Percentiles rank a stretch among this genome's conserved stretches.
These are phyloP conservation scores for Paulownia fortunei DNA, from an alignment of 257 asterid genomes.

Conservation along the genomic window DNA sequence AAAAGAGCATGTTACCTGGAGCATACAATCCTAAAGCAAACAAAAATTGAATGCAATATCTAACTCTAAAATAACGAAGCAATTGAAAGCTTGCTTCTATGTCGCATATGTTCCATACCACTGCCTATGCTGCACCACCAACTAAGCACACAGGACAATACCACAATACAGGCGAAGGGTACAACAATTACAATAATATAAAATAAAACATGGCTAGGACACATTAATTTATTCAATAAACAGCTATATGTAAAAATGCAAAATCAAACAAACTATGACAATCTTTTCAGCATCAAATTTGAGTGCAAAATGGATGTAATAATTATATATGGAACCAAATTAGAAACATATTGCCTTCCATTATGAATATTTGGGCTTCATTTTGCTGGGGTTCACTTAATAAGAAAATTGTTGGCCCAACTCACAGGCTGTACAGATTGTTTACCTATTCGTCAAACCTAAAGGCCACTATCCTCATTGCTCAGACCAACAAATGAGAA, in stretches of 20 bases:
- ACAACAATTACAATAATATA: not conserved
- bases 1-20: not conserved
- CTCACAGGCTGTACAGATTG: not conserved
- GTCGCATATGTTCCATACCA: not conserved
- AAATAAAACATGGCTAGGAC: not conserved
- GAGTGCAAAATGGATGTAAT: not conserved
- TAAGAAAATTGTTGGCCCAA: not conserved
- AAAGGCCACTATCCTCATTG: not conserved
- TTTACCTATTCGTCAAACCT: not conserved
- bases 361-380: not conserved
- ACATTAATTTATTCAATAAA: not conserved
- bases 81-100: not conserved
- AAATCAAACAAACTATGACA: not conserved
- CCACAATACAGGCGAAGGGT: not conserved
- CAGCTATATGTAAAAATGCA: not conserved
- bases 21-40: slow-evolving; percentile 10
- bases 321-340: not conserved
- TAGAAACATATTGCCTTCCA: not conserved
- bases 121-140: not conserved
- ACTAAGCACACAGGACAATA: not conserved
- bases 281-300: not conserved
- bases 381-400: not conserved
- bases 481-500: not conserved
- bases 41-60: not conserved
- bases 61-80: not conserved